Conservation (phyloP, 2,329 filamentous ascomycete genomes). For the Ophiostoma tasmaniense region DNA sequence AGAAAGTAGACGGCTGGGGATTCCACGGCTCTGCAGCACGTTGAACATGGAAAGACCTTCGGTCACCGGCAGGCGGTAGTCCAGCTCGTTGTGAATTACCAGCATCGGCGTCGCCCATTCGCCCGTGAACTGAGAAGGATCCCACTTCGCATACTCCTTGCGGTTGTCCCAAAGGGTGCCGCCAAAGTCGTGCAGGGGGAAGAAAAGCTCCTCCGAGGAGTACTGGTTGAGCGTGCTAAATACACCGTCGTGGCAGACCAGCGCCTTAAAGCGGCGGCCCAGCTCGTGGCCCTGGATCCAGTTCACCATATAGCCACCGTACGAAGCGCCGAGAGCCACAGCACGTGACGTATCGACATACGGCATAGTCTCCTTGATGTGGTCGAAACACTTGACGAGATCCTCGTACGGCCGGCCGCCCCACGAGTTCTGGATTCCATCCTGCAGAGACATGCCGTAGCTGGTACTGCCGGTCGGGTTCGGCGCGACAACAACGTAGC, state of each 20-base stretch:
- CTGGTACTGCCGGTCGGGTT: constrained; percentile 80
- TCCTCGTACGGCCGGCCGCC: constrained; percentile 79
- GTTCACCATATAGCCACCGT: constrained; percentile 73
- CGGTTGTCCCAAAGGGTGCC: constrained; percentile 54
- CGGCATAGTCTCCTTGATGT: constrained; percentile 55
- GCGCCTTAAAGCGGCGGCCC: constrained; percentile 74
- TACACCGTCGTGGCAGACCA: constrained; percentile 83
- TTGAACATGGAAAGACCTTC: constrained; percentile 85
- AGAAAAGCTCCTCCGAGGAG: constrained; percentile 61
- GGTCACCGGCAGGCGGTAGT: constrained; percentile 78
- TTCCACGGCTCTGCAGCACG: constrained; percentile 63
- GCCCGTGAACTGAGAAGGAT: constrained; percentile 53
- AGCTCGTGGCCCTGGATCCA: constrained; percentile 87
- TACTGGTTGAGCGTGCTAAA: constrained; percentile 63
- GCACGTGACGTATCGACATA: constrained; percentile 62
- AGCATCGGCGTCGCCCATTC: constrained; percentile 84
- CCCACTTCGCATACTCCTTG: constrained; percentile 59
- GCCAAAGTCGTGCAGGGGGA: constrained; percentile 59
- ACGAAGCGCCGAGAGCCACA: constrained; percentile 67
- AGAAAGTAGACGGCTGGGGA: constrained; percentile 69
- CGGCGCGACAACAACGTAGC: constrained; percentile 72
- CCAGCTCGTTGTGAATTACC: constrained; percentile 76
- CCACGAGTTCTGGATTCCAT: constrained; percentile 75
- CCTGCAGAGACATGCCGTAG: constrained; percentile 68
- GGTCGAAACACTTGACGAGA: constrained; percentile 68